These are phyloP conservation scores for Rhodocollybia butyracea DNA, from an alignment of 768 basidiomycete genomes.

Conservation along the genomic window DNA sequence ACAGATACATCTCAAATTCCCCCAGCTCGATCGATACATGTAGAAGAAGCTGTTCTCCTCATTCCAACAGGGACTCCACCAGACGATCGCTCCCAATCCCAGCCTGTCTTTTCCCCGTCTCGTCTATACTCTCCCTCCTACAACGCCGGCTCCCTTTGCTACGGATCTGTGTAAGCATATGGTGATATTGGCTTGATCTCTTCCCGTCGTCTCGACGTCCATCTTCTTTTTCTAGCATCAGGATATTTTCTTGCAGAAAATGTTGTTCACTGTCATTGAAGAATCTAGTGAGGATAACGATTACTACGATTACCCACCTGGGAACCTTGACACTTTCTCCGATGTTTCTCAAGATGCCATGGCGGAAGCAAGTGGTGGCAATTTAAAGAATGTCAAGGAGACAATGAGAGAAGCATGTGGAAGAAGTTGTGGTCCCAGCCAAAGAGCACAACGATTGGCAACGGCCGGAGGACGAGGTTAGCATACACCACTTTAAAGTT, in stretches of 20 bases:
- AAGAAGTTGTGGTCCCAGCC: neutral
- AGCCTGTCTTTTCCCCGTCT: constrained; percentile 36
- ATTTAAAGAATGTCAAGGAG: neutral
- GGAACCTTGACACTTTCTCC: neutral
- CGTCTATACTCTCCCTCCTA: constrained; percentile 42
- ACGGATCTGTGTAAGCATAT: constrained; percentile 66
- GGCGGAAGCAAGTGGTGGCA: neutral
- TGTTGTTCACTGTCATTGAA: too few species aligned
- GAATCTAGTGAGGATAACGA: neutral
- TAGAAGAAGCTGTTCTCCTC: constrained; percentile 47
- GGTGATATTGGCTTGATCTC: too few species aligned
- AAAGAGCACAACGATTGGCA: neutral
- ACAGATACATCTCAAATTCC: constrained; percentile 27
- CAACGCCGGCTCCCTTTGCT: constrained; percentile 54
- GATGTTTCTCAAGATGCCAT: neutral
- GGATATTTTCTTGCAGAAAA: too few species aligned
- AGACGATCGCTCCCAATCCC: constrained; percentile 25
- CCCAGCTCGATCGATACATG: constrained; percentile 36
- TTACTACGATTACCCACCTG: neutral
- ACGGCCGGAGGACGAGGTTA: neutral
- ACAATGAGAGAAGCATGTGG: neutral
- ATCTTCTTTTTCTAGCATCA: constrained; percentile 75
- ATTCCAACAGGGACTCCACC: constrained; percentile 28
- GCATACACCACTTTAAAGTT: neutral
- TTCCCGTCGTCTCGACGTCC: constrained; percentile 73